Evolutionary conservation across 2,329 filamentous ascomycete species (phyloP), one percentile per base, ranked within the genome.

Genomic region (Corinectria fuckeliana): DNA sequence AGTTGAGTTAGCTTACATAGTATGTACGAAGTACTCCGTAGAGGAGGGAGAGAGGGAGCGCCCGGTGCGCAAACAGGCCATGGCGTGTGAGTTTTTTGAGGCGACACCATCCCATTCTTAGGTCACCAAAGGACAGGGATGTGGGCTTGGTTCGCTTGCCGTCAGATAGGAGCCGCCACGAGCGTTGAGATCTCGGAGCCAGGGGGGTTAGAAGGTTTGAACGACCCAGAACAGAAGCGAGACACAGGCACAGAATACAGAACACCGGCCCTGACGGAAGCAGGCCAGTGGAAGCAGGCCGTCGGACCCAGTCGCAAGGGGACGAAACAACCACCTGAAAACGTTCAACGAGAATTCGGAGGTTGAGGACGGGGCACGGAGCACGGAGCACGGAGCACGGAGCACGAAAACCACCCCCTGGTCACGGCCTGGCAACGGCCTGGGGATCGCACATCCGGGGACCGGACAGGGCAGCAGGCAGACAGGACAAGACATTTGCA

Each of bases 161-260:
- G 58, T 61, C 55, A 67, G 62, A 63, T 56, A 53, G 48, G 25
- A 60, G 50, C 60, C 57, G 62, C 65, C 62, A 65, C 55, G 51
- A 60, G 42, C 63, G 65, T 68, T 68, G 63, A 58, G 53, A 61
- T 65, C 53, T 58, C 53, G 51, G 45, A 50, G 50, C 42, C 28
- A 50, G 39, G 50, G 38, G 55, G n/a, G n/a, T n/a, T n/a, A n/a
- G n/a, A n/a, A n/a, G n/a, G n/a, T n/a, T n/a, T n/a, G n/a, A n/a
- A n/a, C n/a, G n/a, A 42, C 51, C 55, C 39, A 45, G 44, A 39
- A 44, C n/a, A 39, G 52, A 34, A 10, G 39, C 23, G 20, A 7
- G 34, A 44, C 34, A 21, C 48, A 16, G 55, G n/a, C 42, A 36
- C 41, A 42, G 45, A n/a, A 21, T 16, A 49, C 23, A 18, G 41